Conservation (phyloP, 1,139 yeast species). For the Yamadazyma spencermartinsiae region DNA sequence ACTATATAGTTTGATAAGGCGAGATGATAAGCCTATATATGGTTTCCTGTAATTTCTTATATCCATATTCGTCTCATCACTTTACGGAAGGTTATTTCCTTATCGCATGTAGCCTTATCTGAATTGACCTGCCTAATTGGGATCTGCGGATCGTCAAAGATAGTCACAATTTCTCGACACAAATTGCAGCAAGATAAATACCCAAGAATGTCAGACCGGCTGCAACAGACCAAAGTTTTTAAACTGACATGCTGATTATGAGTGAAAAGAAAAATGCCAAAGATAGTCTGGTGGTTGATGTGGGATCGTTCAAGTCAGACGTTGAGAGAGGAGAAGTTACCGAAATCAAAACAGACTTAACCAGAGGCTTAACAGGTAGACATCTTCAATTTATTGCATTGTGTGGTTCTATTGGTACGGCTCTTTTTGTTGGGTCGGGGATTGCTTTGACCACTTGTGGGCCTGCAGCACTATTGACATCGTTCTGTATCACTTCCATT, state of each 20-base stretch:
- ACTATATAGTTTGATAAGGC: neutral
- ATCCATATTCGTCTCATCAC: neutral
- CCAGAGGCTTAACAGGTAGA: constrained; percentile 40
- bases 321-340: constrained; percentile 4
- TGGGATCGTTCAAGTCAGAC: neutral
- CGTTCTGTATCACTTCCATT: constrained; percentile 44
- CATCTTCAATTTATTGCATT: constrained; percentile 41
- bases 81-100: neutral
- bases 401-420: constrained; percentile 45
- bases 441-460: constrained; percentile 44
- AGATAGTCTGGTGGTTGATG: constrained; percentile 1
- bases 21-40: too few relatives aligned
- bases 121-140: constrained; percentile 1
- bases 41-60: neutral
- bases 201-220: neutral
- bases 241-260: neutral
- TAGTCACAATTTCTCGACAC: too few relatives aligned
- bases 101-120: constrained; percentile 1
- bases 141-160: too few relatives aligned
- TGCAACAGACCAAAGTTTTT: too few relatives aligned
- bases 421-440: constrained; percentile 48
- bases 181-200: too few relatives aligned
- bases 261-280: neutral
- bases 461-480: constrained; percentile 43
- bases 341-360: constrained; percentile 21